Base-by-base conservation (phyloP, 1,139 yeast species). In the Wickerhamiella infanticola region DNA sequence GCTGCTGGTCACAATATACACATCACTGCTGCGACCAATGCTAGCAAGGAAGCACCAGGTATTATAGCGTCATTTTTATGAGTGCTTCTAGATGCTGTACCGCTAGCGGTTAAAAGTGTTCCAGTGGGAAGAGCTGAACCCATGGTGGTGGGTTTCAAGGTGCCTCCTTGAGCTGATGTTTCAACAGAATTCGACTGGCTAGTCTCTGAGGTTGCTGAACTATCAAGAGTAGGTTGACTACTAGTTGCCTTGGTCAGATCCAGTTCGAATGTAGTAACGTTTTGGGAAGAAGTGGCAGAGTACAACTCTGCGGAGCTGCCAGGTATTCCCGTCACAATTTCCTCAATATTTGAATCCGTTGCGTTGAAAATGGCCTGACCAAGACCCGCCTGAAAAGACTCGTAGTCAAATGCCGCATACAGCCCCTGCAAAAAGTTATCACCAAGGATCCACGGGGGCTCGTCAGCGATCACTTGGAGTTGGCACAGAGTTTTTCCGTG, bases 351-450 rank as follows among this genome's bases (percentile, higher is more conserved):
- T 18, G 46, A 38, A 5, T 40, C 29, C 5, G 41, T 39, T 18
- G 37, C 39, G 40, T 41, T 41, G 38, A 48, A 51, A n/a, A 48
- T 49, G 11, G 62, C 60, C 35, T 45, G 38, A 4, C 59, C 62
- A 24, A 58, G 43, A 3, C 55, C 62, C 25, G 57, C 52, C 44
- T 57, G 57, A 33, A 53, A 49, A 41, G 50, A 40, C 11, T 44
- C 54, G 36, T 49, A 27, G 43, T 58, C 62, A 44, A 56, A 58
- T 6, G 57, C 60, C 18, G 56, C 52, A 40, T 58, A 58, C 41
- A 58, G 51, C 26, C 52, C 53, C 29, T 60, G 48, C 44, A 58
- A 45, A 43, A 58, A 55, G 11, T 54, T 55, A 39, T 58, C 60
- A n/a, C 62, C 62, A 24, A 58, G 44, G 31, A 58, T 50, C 24